Base-by-base conservation (phyloP, 1,139 yeast genomes). In the Taphrina communis region DNA sequence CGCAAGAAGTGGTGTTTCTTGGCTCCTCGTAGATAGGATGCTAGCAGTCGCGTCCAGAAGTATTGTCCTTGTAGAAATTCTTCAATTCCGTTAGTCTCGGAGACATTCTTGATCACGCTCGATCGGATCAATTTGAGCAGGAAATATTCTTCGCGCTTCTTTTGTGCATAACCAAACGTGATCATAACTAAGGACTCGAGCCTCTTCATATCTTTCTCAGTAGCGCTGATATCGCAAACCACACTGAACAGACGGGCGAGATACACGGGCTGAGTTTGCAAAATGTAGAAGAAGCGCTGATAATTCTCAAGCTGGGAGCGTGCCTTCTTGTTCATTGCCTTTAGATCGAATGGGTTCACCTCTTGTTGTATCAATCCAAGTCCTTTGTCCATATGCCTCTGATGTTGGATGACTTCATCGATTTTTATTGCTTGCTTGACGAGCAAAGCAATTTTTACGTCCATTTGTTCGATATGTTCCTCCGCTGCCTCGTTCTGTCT, bases 241-340 rank as follows among this genome's bases (percentile, higher is more conserved):
- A 73, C 75, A 65, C 79, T 76, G 70, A 87, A 83, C 52, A 91
- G 77, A 41, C 87, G 80, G 0, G 87, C 83, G 75, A 94, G 83
- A 75, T 94, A 94, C 0, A 78, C 78, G 0, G 97, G 92, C 75
- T 90, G 91, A 0, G 97, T 90, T 76, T 95, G 99, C 52, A 95
- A 78, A 57, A 93, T 80, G 74, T 88, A 94, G 74, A 94, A 88
- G 69, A 94, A 77, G 8, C 90, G 88, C 74, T 89, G 97, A 77
- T 89, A 90, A 0, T 86, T 77, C 71, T 87, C 90, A 35, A 86
- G 78, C 6, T 82, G 75, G 25, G 78, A 76, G 19, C 83, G 75
- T 8, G 82, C 78, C 0, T 80, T 69, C 73, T 80, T 81, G 72
- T 79, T 81, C 39, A 81, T 76, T 4, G 75, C 72, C 70, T 78